Evolutionary conservation across 139 green algal species (phyloP).

Genomic region (Desmodesmus armatus): DNA sequence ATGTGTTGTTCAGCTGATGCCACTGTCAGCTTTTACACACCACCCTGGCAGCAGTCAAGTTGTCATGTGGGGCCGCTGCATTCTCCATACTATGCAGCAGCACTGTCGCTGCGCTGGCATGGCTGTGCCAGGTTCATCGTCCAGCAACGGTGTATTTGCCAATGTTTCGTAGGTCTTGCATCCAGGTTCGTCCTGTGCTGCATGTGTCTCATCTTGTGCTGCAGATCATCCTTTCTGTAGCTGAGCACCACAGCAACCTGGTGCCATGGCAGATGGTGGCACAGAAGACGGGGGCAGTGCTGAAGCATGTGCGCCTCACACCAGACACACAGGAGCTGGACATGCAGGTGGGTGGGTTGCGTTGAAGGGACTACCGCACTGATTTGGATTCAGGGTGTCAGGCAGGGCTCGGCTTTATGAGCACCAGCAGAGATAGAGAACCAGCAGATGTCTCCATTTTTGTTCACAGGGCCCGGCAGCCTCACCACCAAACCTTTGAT

Average conservation of each 20-base stretch:
- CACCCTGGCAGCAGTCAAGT: no score
- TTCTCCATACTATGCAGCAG: not conserved
- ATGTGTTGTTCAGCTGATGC: not conserved
- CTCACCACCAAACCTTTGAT: no score
- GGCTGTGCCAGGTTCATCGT: no score
- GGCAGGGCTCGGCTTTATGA: not conserved
- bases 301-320: conserved; percentile 80
- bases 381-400: no score
- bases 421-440: not conserved
- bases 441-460: not conserved
- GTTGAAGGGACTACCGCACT: not conserved
- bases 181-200: not conserved
- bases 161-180: not conserved
- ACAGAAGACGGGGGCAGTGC: conserved; percentile 81
- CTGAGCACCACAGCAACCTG: conserved; percentile 98
- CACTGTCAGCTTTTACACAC: not conserved
- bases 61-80: no score
- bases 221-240: conserved; percentile 92
- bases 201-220: conserved; percentile 5
- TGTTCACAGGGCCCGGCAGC: no score
- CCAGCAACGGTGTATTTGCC: not conserved
- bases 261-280: conserved; percentile 98
- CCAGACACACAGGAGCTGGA: conserved; percentile 76
- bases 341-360: conserved; percentile 56
- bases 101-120: no score